These are phyloP conservation scores for Xylaria sp. DNA, from an alignment of 495 filamentous ascomycete genomes.

Conservation along the genomic window DNA sequence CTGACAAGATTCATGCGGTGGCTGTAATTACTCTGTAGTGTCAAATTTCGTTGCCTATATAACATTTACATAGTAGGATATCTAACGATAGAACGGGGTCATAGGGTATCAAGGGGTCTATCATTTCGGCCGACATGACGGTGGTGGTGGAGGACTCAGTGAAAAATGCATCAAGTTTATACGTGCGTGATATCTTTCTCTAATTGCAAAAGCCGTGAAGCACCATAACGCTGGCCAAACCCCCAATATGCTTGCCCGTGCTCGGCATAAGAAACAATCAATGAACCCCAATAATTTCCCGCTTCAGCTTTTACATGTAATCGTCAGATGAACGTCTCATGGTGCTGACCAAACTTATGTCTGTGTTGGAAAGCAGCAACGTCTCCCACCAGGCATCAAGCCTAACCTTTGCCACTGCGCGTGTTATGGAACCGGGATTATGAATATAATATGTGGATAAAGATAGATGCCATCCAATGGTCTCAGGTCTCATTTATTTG, in stretches of 20 bases:
- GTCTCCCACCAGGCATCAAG: constrained; percentile 34
- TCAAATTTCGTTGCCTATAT: background rate
- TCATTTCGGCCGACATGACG: background rate
- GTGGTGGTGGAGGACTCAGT: background rate
- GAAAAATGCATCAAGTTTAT: constrained; percentile 12
- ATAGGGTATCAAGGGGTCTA: background rate
- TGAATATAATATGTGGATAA: constrained; percentile 32
- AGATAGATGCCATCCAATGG: constrained; percentile 28
- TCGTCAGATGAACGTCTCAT: constrained; percentile 25
- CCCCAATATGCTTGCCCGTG: constrained; percentile 6
- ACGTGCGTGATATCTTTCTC: constrained; percentile 25
- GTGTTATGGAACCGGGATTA: constrained; percentile 42
- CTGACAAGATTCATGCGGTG: background rate
- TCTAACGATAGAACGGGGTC: background rate
- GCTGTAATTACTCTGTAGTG: background rate
- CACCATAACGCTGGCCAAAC: constrained; percentile 17
- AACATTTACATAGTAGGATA: background rate
- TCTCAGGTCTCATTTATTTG: constrained; percentile 29
- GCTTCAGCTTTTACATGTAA: constrained; percentile 24
- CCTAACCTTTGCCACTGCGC: constrained; percentile 26
- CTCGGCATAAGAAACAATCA: constrained; percentile 22
- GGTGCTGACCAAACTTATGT: constrained; percentile 16
- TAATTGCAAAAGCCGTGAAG: constrained; percentile 19
- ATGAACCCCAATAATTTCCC: constrained; percentile 18
- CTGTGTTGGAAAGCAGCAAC: background rate